Percentiles rank a stretch among this genome's conserved stretches.
Evolutionary conservation across 2,329 filamentous ascomycete species (phyloP).

Genomic region (Fusarium agapanthi): DNA sequence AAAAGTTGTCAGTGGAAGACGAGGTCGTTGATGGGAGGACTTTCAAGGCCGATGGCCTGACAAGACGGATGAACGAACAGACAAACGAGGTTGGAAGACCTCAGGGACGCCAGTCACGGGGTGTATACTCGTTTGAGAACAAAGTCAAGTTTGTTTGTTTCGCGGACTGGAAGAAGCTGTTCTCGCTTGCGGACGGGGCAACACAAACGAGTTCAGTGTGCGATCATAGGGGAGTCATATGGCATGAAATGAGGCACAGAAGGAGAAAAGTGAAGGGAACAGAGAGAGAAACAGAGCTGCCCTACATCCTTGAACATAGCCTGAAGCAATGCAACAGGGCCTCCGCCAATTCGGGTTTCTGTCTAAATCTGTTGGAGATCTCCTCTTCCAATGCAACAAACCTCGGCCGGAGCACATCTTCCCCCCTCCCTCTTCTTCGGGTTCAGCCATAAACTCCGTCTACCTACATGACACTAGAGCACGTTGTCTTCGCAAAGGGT

Average conservation of each 20-base stretch:
- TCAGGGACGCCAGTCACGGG: too few relatives aligned
- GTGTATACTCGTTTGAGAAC: not conserved
- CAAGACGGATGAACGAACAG: not conserved
- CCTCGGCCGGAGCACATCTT: conserved; percentile 14
- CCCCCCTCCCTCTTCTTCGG: conserved; percentile 14
- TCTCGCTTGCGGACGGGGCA: not conserved
- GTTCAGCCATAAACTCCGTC: conserved; percentile 2
- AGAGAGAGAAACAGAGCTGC: not conserved
- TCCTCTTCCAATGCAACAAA: conserved; percentile 14
- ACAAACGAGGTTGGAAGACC: not conserved
- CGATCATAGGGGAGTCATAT: not conserved
- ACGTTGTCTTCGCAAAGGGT: conserved; percentile 8
- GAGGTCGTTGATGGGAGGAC: not conserved
- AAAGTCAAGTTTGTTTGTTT: not conserved
- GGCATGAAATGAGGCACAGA: not conserved
- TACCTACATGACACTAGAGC: not conserved
- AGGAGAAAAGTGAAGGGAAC: not conserved
- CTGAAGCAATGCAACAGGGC: conserved; percentile 6
- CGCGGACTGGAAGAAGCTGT: not conserved
- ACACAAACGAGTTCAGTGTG: not conserved
- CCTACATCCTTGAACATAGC: not conserved
- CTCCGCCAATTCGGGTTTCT: not conserved
- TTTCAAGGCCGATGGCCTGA: not conserved
- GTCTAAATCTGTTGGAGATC: conserved; percentile 5
- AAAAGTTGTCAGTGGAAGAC: not conserved